A percentile compares a stretch with the other conserved stretches of the same genome.
These are phyloP conservation scores for Tothia fuscella DNA, from an alignment of 2,329 filamentous ascomycete species.

Conservation along the genomic window DNA sequence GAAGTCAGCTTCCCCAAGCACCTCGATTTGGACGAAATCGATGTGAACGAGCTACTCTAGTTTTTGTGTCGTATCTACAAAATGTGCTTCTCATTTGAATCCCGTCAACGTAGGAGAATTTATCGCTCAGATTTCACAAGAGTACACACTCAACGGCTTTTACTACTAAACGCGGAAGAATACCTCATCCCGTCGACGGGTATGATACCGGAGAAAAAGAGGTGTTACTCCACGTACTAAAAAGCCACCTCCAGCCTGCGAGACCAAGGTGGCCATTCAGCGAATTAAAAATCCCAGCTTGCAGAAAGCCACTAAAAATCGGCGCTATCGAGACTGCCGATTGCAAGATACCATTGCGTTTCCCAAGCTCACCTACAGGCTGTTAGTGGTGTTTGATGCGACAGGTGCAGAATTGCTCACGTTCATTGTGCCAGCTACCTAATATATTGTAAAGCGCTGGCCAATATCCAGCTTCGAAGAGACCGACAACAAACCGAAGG, in stretches of 20 bases:
- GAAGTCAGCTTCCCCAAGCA: too few species aligned
- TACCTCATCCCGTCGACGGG: too few species aligned
- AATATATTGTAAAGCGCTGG: constrained; percentile 25
- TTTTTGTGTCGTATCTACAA: too few species aligned
- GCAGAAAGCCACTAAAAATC: constrained; percentile 46
- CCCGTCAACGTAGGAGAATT: too few species aligned
- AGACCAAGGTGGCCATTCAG: constrained; percentile 38
- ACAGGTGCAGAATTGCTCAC: constrained; percentile 11
- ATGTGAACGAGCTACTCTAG: too few species aligned
- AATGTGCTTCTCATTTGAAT: too few species aligned
- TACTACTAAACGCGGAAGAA: too few species aligned
- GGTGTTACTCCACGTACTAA: too few species aligned
- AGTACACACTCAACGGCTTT: too few species aligned
- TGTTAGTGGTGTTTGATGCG: neutral
- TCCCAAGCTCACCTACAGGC: constrained; percentile 32
- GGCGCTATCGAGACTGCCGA: constrained; percentile 39
- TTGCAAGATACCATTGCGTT: constrained; percentile 43
- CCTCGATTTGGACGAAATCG: too few species aligned
- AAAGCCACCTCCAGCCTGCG: constrained; percentile 36
- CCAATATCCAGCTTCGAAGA: constrained; percentile 2
- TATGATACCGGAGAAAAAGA: too few species aligned
- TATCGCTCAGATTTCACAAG: too few species aligned
- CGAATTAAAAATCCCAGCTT: constrained; percentile 41
- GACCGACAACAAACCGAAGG: constrained; percentile 5
- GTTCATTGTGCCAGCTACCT: constrained; percentile 30